phyloP scores from a whole-genome alignment of 2,329 filamentous ascomycete genomes.

The Tolypocladium endophyticum region DNA sequence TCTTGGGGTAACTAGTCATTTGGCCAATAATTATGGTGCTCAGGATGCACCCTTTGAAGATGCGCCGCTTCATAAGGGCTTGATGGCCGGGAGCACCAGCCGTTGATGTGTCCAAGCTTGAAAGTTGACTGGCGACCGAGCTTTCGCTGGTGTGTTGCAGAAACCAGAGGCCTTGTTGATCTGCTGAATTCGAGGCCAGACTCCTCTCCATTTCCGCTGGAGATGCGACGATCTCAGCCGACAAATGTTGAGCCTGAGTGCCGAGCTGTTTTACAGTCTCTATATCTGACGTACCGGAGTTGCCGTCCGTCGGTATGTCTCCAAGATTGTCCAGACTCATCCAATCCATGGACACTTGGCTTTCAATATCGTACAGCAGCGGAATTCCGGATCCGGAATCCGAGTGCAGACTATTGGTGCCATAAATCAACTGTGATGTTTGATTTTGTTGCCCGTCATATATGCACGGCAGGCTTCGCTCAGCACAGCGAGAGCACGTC shows the following conservation, averaged over 20 bases:
- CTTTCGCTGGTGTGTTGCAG: neutral
- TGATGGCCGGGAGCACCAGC: neutral
- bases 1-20: neutral
- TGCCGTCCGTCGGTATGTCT: neutral
- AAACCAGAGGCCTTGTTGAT: neutral
- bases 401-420: neutral
- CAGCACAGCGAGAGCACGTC: neutral
- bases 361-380: neutral
- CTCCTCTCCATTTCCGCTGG: neutral
- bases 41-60: neutral
- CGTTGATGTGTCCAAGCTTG: neutral
- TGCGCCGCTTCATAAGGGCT: neutral
- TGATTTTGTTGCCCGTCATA: neutral
- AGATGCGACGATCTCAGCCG: too few relatives aligned
- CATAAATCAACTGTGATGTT: neutral
- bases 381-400: neutral
- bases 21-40: neutral
- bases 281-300: neutral
- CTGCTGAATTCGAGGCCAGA: neutral
- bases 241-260: neutral
- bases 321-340: neutral
- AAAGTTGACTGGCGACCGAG: neutral
- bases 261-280: too few relatives aligned
- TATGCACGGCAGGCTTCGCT: neutral
- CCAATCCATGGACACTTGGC: neutral